phyloP scores from a whole-genome alignment of 2,329 filamentous ascomycete species.

The Clathrospora elynae region DNA sequence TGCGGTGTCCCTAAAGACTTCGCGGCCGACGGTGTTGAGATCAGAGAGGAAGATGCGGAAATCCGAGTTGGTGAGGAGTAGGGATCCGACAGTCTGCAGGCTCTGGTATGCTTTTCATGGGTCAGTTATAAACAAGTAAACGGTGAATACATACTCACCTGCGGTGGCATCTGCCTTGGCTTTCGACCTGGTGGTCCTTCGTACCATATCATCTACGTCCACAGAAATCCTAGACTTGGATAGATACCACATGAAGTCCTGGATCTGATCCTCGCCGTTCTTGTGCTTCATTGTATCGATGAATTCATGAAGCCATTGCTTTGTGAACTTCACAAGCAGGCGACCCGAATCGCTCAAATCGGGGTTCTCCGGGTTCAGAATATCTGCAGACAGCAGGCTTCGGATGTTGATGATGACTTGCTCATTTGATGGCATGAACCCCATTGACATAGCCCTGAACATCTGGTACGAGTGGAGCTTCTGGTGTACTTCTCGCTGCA shows the following conservation, averaged over 20 bases:
- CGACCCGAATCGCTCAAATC: constrained; percentile 79
- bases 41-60: constrained; percentile 87
- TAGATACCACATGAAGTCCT: constrained; percentile 89
- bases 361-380: constrained; percentile 75
- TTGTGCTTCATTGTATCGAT: constrained; percentile 83
- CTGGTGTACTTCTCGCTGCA: constrained; percentile 73
- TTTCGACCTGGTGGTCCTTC: constrained; percentile 66
- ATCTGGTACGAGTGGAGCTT: constrained; percentile 96
- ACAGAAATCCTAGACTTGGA: constrained; percentile 73
- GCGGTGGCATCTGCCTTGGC: constrained; percentile 73
- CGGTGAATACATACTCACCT: constrained; percentile 54
- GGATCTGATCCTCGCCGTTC: constrained; percentile 82
- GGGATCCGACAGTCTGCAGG: constrained; percentile 77
- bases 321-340: constrained; percentile 71
- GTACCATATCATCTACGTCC: constrained; percentile 67
- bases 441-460: constrained; percentile 77
- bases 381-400: constrained; percentile 74
- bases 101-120: constrained; percentile 71
- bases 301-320: constrained; percentile 76
- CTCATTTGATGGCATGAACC: constrained; percentile 91
- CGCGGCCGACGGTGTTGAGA: constrained; percentile 74
- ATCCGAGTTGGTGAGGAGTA: constrained; percentile 88
- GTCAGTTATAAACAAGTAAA: constrained; percentile 22
- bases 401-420: constrained; percentile 80
- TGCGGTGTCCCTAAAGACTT: constrained; percentile 86